Evolutionary conservation across 75 land plant genomes (phyloP), one percentile per base, ranked within the genome.

Genomic region (Gnetum montanum): DNA sequence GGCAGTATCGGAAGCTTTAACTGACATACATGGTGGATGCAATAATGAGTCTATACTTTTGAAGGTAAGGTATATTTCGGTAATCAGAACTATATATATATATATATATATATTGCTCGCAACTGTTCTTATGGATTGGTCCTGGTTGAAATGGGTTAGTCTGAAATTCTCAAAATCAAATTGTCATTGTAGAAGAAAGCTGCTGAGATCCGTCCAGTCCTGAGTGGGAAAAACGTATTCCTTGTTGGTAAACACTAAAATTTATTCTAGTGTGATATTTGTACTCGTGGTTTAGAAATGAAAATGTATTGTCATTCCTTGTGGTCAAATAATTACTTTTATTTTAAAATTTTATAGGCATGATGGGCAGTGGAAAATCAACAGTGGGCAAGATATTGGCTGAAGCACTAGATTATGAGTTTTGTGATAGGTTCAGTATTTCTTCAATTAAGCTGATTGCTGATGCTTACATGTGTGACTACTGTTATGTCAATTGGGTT

Each of bases 351-450:
- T 36, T 47, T 62, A 33, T 67, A 74, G 97, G 97, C 35, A 91
- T 91, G 97, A 88, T 88, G 94, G 94, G 95, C 5, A 78, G 80
- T 59, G 97, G 97, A 6, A 92, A 92, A 57, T 73, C 80, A n/a
- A 88, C 94, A 6, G 85, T 92, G 8, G 97, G 97, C 27, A 88
- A 76, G 69, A 58, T 81, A 13, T 62, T 92, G 51, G 59, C 97
- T 16, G 75, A 84, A 49, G 76, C 61, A 22, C 73, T 92, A 33
- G 83, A 74, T 12, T 89, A 89, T 49, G 63, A 75, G n/a, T 89
- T 82, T 61, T 72, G 65, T 51, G 98, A 93, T 71, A 85, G 98
- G 97, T 89, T 27, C 13, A 36, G n/a, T n/a, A n/a, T n/a, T n/a
- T n/a, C n/a, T n/a, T n/a, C n/a, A n/a, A n/a, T n/a, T n/a, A n/a